Conservation (phyloP, 352 stramenopile genomes). For the Lagenidium sp. region DNA sequence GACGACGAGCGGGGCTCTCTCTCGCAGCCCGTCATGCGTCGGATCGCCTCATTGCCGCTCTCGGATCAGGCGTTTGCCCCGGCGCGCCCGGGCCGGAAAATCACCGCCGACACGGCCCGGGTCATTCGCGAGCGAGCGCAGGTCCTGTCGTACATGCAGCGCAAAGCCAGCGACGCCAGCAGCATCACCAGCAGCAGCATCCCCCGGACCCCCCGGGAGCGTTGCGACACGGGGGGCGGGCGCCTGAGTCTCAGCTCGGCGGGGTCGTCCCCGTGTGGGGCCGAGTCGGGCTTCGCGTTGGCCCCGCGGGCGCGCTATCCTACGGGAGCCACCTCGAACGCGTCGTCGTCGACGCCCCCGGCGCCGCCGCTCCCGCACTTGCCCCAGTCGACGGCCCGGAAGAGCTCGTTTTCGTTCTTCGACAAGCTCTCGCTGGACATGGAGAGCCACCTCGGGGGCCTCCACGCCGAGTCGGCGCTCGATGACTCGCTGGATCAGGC, state of each 20-base stretch:
- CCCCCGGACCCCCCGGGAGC: constrained; percentile 38
- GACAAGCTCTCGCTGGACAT: constrained; percentile 76
- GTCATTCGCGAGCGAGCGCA: constrained; percentile 75
- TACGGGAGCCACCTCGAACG: no score
- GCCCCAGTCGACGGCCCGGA: no score
- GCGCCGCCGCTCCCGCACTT: no score
- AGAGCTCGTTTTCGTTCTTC: constrained; percentile 84
- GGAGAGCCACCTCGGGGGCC: constrained; percentile 39
- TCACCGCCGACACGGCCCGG: constrained; percentile 39
- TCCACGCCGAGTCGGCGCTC: constrained; percentile 32
- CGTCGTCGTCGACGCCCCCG: no score
- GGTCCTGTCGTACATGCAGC: constrained; percentile 82
- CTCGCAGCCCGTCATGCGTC: constrained; percentile 5
- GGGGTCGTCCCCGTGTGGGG: no score
- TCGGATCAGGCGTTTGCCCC: neutral
- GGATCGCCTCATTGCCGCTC: constrained; percentile 11
- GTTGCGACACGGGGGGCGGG: constrained; percentile 15
- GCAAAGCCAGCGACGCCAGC: constrained; percentile 76
- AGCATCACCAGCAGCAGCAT: constrained; percentile 60
- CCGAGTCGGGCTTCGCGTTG: no score
- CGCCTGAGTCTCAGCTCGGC: constrained; percentile 64
- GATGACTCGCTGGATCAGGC: constrained; percentile 20
- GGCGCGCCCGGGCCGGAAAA: constrained; percentile 7
- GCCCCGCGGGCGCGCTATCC: no score
- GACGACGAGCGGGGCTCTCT: constrained; percentile 5